Evolutionary conservation across 257 asterid genomes (phyloP).

Genomic region (Scutellaria minor): DNA sequence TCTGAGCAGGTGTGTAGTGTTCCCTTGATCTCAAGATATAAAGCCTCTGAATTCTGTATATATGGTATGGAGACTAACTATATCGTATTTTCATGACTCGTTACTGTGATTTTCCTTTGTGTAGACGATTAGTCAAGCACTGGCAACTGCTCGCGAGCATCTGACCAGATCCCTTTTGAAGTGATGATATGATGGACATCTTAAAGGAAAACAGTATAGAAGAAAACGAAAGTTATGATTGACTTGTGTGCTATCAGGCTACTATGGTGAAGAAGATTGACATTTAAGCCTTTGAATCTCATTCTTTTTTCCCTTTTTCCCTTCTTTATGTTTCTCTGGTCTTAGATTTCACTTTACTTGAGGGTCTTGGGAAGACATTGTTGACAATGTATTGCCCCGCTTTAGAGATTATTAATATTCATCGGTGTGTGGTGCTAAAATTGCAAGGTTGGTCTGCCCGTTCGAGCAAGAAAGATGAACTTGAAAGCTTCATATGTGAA

Average conservation of each 20-base stretch:
- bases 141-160: conserved; percentile 80
- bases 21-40: background rate
- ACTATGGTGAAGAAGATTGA: conserved; percentile 16
- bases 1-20: conserved; percentile 56
- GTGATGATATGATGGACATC: conserved; percentile 37
- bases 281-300: background rate
- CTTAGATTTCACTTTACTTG: background rate
- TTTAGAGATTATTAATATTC: background rate
- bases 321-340: too few species aligned
- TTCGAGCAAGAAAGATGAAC: background rate
- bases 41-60: background rate
- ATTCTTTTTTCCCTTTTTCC: background rate
- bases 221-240: background rate
- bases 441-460: background rate
- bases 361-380: conserved; percentile 19
- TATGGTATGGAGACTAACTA: background rate
- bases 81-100: conserved; percentile 17
- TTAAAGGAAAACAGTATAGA: conserved; percentile 8
- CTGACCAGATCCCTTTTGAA: conserved; percentile 70
- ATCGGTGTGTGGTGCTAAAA: background rate
- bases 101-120: conserved; percentile 25
- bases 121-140: conserved; percentile 80
- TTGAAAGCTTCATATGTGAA: background rate
- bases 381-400: background rate
- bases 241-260: conserved; percentile 1